Conservation (phyloP, 2,329 filamentous ascomycete species). For the Sporothrix dimorphospora region DNA sequence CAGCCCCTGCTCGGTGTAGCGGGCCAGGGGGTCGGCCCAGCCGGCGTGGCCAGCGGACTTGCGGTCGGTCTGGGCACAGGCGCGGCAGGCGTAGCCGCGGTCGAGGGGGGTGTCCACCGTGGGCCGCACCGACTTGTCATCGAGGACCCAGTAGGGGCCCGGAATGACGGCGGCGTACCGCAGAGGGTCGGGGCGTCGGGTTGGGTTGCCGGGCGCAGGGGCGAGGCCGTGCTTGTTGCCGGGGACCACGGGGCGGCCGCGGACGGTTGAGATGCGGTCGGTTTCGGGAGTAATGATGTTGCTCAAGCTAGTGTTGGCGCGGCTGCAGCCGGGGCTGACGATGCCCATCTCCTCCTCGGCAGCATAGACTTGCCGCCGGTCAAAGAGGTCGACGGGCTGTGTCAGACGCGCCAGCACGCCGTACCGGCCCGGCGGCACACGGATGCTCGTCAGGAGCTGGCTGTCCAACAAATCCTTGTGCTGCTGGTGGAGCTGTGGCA, state of each 20-base stretch:
- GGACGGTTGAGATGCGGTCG: not conserved
- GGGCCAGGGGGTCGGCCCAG: constrained; percentile 32
- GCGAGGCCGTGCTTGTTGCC: constrained; percentile 14
- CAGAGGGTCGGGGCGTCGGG: constrained; percentile 29
- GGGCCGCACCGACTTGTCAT: not conserved
- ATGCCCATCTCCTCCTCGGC: not conserved
- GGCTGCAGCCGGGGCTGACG: not conserved
- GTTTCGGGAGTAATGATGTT: not conserved
- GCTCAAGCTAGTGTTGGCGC: not conserved
- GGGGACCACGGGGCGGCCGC: not conserved
- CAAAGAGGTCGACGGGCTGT: constrained; percentile 30
- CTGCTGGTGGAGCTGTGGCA: not conserved
- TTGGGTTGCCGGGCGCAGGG: not conserved
- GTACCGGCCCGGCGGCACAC: constrained; percentile 32
- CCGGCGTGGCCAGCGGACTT: constrained; percentile 24
- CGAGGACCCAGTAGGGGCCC: constrained; percentile 30
- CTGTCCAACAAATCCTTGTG: not conserved
- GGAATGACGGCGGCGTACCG: constrained; percentile 34
- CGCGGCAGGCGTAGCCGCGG: constrained; percentile 32
- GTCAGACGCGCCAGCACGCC: constrained; percentile 31
- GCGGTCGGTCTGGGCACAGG: constrained; percentile 31
- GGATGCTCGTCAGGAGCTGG: constrained; percentile 16
- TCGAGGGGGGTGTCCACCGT: constrained; percentile 13
- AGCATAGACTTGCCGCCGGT: constrained; percentile 27
- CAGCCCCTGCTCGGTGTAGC: constrained; percentile 31